Evolutionary conservation across 306 rosid species (phyloP).

Genomic region (Castanea sativa): DNA sequence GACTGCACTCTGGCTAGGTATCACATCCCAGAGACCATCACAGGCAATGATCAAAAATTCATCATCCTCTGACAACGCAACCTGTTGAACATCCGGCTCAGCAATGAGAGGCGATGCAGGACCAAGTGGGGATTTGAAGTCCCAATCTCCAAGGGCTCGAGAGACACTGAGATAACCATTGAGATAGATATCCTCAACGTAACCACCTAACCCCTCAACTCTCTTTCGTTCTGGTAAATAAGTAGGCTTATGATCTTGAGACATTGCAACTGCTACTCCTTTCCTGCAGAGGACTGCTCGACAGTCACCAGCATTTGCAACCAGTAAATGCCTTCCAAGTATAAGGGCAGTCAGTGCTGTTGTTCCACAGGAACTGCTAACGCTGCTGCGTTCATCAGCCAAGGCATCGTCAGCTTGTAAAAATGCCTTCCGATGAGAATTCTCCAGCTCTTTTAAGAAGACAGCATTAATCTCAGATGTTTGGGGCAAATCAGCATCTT

Average conservation of each 20-base stretch:
- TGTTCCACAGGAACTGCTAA: slow-evolving; percentile 75
- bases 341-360: slow-evolving; percentile 87
- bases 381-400: slow-evolving; percentile 56
- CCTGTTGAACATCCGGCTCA: slow-evolving; percentile 73
- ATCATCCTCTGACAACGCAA: slow-evolving; percentile 63
- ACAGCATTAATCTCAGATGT: slow-evolving; percentile 45
- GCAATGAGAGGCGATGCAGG: slow-evolving; percentile 81
- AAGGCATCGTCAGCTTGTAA: slow-evolving; percentile 74
- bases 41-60: slow-evolving; percentile 87
- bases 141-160: slow-evolving; percentile 92
- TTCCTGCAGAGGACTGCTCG: slow-evolving; percentile 90
- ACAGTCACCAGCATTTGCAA: slow-evolving; percentile 97
- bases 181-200: slow-evolving; percentile 54
- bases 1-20: slow-evolving; percentile 80
- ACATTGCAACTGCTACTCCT: slow-evolving; percentile 77
- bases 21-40: slow-evolving; percentile 92
- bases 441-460: slow-evolving; percentile 61
- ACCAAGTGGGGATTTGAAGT: slow-evolving; percentile 60
- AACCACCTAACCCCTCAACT: slow-evolving; percentile 69
- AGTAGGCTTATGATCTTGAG: slow-evolving; percentile 71
- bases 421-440: slow-evolving; percentile 72
- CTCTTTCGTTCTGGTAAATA: slow-evolving; percentile 60
- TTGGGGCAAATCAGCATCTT: slow-evolving; percentile 64
- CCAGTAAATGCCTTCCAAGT: slow-evolving; percentile 75
- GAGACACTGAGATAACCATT: slow-evolving; percentile 70